Evolutionary conservation across 163 green algal genomes (phyloP).

Genomic region (Chlamydomonas reinhardtii): DNA sequence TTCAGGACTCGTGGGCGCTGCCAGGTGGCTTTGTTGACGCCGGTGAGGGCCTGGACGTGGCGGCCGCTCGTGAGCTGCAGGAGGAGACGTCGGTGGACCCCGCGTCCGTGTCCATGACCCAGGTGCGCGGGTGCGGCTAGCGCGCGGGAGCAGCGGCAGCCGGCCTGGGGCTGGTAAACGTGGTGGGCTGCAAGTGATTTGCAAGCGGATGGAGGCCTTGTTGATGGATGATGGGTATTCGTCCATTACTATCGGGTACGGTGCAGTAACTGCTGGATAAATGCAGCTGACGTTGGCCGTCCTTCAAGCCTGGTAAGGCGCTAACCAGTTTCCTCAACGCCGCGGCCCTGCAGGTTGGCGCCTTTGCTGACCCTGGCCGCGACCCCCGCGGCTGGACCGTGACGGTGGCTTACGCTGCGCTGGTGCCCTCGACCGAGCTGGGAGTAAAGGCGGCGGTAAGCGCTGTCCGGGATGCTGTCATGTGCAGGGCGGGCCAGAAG

Average conservation of each 20-base stretch:
- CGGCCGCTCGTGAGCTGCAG: constrained; percentile 87
- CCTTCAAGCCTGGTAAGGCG: too few species aligned
- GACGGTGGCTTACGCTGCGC: constrained; percentile 85
- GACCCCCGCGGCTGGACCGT: constrained; percentile 91
- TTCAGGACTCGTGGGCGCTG: constrained; percentile 81
- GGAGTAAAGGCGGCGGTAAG: constrained; percentile 80
- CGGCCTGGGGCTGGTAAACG: too few species aligned
- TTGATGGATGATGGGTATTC: too few species aligned
- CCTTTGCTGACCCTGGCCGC: constrained; percentile 88
- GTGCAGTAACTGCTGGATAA: too few species aligned
- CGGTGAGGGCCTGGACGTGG: constrained; percentile 78
- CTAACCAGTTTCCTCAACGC: too few species aligned
- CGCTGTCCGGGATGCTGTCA: neutral
- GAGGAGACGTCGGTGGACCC: constrained; percentile 90
- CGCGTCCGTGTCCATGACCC: constrained; percentile 55
- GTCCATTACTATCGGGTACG: too few species aligned
- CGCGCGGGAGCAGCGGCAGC: too few species aligned
- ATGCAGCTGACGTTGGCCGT: too few species aligned
- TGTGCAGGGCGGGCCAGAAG: too few species aligned
- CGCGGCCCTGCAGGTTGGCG: constrained; percentile 72
- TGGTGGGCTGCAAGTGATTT: too few species aligned
- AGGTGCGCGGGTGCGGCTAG: constrained; percentile 45
- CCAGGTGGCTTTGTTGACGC: constrained; percentile 94
- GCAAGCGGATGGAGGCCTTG: too few species aligned
- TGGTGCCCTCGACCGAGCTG: constrained; percentile 74